Percentiles rank a stretch among this genome's conserved stretches.
Evolutionary conservation across 805 yeast genomes (phyloP).

Genomic region (Lachancea nothofagi): DNA sequence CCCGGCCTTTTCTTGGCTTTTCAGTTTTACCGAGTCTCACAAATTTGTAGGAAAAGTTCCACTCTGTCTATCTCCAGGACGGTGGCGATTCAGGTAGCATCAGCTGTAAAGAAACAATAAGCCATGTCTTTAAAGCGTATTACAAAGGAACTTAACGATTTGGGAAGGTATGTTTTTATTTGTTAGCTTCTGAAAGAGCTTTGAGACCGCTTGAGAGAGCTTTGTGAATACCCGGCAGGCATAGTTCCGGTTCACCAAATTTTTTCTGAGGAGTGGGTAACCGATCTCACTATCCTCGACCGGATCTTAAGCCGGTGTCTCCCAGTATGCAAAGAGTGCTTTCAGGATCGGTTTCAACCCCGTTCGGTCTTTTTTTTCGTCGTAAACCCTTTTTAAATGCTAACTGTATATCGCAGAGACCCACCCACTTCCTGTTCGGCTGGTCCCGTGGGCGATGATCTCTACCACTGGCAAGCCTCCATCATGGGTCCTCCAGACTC

Average conservation of each 20-base stretch:
- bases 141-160: constrained; percentile 89
- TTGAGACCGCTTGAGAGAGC: not conserved
- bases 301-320: no score
- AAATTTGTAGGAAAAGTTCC: constrained; percentile 4
- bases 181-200: not conserved
- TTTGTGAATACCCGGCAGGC: no score
- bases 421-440: constrained; percentile 99
- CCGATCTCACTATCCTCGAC: no score
- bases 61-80: not conserved
- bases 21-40: not conserved
- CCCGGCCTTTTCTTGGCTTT: not conserved
- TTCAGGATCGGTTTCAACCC: no score
- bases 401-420: constrained; percentile 50
- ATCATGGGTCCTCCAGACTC: constrained; percentile 99
- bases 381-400: no score
- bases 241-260: no score
- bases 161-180: constrained; percentile 70
- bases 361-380: no score
- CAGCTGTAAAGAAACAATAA: not conserved
- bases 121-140: constrained; percentile 92
- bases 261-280: no score
- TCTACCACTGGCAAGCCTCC: constrained; percentile 99
- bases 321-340: no score
- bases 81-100: no score
- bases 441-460: constrained; percentile 96